Conservation (phyloP, 2,329 filamentous ascomycete species). For the Beauveria caledonica region DNA sequence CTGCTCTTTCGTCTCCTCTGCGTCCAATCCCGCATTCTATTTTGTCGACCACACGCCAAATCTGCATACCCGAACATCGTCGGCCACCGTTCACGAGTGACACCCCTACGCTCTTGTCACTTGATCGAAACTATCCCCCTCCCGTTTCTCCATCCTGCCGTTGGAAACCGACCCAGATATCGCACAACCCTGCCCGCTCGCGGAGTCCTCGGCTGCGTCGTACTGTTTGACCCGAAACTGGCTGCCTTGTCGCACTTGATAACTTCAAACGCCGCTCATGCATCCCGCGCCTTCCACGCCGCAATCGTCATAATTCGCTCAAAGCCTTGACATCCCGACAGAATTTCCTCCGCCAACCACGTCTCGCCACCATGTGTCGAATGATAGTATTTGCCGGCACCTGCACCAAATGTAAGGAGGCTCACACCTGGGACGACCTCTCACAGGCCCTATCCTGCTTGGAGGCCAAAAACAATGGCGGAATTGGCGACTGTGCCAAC, state of each 20-base stretch:
- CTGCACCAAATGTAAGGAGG: slow-evolving; percentile 34
- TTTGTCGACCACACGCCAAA: neutral
- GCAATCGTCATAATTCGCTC: neutral
- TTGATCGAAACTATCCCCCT: neutral
- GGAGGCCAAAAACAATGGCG: slow-evolving; percentile 39
- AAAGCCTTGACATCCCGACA: neutral
- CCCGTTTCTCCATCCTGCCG: neutral
- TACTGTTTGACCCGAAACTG: neutral
- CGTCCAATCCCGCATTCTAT: neutral
- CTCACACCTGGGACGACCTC: slow-evolving; percentile 36
- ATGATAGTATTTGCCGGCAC: slow-evolving; percentile 35
- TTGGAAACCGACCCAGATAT: neutral
- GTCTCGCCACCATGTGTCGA: slow-evolving; percentile 34
- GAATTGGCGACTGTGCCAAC: slow-evolving; percentile 34
- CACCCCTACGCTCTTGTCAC: neutral
- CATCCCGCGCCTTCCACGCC: neutral
- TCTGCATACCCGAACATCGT: neutral
- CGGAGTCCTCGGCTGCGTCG: neutral
- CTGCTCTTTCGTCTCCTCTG: neutral
- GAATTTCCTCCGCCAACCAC: too few relatives aligned
- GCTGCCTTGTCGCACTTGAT: neutral
- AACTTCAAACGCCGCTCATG: neutral
- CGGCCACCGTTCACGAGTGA: neutral
- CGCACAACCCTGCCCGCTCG: neutral
- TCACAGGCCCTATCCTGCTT: slow-evolving; percentile 39